Evolutionary conservation across 2,329 filamentous ascomycete genomes (phyloP).

Genomic region (Stagonosporopsis tanaceti): DNA sequence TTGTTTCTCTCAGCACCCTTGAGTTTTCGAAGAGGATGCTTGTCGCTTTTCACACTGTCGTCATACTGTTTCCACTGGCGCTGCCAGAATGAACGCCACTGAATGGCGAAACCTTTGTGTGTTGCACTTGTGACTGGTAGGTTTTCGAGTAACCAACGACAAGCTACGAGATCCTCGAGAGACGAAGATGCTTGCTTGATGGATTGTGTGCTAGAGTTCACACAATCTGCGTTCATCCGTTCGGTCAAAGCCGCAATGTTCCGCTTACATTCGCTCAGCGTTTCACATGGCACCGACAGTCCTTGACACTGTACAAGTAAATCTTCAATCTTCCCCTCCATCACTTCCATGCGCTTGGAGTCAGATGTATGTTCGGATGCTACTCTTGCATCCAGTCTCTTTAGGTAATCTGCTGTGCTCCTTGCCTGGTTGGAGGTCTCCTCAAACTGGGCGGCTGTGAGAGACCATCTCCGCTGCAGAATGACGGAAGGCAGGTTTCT

Average conservation of each 20-base stretch:
- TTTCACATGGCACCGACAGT: not conserved
- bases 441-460: not conserved
- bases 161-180: not conserved
- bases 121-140: not conserved
- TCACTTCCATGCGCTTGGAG: not conserved
- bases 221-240: not conserved
- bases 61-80: not conserved
- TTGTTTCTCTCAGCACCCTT: not conserved
- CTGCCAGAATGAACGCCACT: not conserved
- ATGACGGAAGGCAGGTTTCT: not conserved
- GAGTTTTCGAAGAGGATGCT: not conserved
- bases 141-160: conserved; percentile 1
- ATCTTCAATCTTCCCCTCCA: not conserved
- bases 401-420: not conserved
- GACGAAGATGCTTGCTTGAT: not conserved
- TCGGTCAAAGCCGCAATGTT: not conserved
- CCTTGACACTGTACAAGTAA: not conserved
- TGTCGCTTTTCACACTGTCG: not conserved
- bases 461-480: not conserved
- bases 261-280: not conserved
- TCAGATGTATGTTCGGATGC: not conserved
- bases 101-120: not conserved
- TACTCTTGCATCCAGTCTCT: not conserved
- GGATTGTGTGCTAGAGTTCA: not conserved
- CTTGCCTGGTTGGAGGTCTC: not conserved